These are phyloP conservation scores for Dothiorella sarmentorum DNA, from an alignment of 2,329 filamentous ascomycete species.

Conservation along the genomic window DNA sequence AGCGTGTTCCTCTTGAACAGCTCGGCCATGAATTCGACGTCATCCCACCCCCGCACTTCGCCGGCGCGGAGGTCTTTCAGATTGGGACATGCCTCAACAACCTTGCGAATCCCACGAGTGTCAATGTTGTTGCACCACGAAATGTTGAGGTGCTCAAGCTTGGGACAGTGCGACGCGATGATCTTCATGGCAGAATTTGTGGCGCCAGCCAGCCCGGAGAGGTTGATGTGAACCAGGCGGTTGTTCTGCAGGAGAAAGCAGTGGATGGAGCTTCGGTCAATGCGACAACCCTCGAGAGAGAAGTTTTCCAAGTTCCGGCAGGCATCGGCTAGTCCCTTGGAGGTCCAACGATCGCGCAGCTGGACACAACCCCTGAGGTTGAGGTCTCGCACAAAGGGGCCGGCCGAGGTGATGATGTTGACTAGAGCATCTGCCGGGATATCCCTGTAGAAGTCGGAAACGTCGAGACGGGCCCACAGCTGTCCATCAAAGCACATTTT, in stretches of 20 bases:
- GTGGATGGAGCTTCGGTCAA: slow-evolving; percentile 74
- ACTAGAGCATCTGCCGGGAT: slow-evolving; percentile 82
- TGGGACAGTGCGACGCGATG: slow-evolving; percentile 74
- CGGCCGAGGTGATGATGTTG: slow-evolving; percentile 78
- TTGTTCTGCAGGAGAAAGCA: slow-evolving; percentile 76
- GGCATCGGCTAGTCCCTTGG: slow-evolving; percentile 72
- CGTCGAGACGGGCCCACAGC: slow-evolving; percentile 80
- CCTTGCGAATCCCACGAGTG: slow-evolving; percentile 66
- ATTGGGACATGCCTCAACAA: slow-evolving; percentile 69
- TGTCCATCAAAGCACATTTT: slow-evolving; percentile 90
- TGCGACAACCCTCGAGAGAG: slow-evolving; percentile 84
- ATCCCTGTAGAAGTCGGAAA: slow-evolving; percentile 79
- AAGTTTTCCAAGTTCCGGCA: slow-evolving; percentile 86
- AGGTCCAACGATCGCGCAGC: slow-evolving; percentile 74
- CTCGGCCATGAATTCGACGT: slow-evolving; percentile 65
- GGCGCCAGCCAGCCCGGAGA: slow-evolving; percentile 75
- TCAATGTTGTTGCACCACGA: slow-evolving; percentile 91
- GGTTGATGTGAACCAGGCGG: slow-evolving; percentile 76
- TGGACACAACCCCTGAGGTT: slow-evolving; percentile 91
- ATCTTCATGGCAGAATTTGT: slow-evolving; percentile 84
- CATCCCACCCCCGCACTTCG: slow-evolving; percentile 77
- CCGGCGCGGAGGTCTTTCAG: slow-evolving; percentile 78
- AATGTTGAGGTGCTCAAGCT: slow-evolving; percentile 80
- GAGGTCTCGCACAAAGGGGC: slow-evolving; percentile 84
- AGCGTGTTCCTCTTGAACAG: slow-evolving; percentile 79